Percentiles rank a stretch among this genome's conserved stretches.
Conservation (phyloP, 371 early-diverging fungal genomes). For the Parasitella parasitica region DNA sequence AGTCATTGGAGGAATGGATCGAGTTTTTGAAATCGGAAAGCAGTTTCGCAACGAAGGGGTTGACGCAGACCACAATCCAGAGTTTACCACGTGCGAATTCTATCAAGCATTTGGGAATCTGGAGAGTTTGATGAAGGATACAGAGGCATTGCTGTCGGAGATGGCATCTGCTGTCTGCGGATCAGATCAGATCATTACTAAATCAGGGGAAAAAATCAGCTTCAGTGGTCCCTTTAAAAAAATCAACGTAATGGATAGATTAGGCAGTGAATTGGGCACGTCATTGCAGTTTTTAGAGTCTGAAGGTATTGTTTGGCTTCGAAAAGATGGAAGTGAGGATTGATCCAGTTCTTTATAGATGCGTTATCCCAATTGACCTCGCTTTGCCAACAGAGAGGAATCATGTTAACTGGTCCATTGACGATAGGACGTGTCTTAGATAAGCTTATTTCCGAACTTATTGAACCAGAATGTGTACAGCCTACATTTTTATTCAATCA, state of each 20-base stretch:
- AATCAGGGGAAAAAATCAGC: conserved; percentile 52
- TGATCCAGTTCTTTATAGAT: conserved; percentile 13
- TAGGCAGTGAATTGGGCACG: conserved; percentile 56
- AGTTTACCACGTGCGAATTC: conserved; percentile 97
- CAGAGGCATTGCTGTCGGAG: conserved; percentile 83
- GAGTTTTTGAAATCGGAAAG: conserved; percentile 96
- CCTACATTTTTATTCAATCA: conserved; percentile 96
- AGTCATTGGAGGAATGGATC: conserved; percentile 93
- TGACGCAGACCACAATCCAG: conserved; percentile 97
- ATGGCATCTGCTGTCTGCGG: conserved; percentile 85
- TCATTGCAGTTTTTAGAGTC: conserved; percentile 57
- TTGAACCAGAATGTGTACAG: conserved; percentile 90
- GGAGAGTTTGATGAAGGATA: conserved; percentile 78
- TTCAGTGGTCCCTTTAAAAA: conserved; percentile 80
- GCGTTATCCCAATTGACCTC: conserved; percentile 44
- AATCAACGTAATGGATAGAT: conserved; percentile 74
- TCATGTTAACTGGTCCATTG: conserved; percentile 65
- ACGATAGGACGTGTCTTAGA: conserved; percentile 89
- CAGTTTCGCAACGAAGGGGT: conserved; percentile 98
- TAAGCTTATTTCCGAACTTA: conserved; percentile 83
- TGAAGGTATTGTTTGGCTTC: conserved; percentile 10
- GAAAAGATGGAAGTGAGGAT: not conserved
- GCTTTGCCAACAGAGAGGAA: conserved; percentile 51
- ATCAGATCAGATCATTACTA: conserved; percentile 69
- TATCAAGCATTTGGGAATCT: conserved; percentile 94